Evolutionary conservation across 1,284 basidiomycete genomes (phyloP), one percentile per base, ranked within the genome.

Genomic region (Pisolithus thermaeus): DNA sequence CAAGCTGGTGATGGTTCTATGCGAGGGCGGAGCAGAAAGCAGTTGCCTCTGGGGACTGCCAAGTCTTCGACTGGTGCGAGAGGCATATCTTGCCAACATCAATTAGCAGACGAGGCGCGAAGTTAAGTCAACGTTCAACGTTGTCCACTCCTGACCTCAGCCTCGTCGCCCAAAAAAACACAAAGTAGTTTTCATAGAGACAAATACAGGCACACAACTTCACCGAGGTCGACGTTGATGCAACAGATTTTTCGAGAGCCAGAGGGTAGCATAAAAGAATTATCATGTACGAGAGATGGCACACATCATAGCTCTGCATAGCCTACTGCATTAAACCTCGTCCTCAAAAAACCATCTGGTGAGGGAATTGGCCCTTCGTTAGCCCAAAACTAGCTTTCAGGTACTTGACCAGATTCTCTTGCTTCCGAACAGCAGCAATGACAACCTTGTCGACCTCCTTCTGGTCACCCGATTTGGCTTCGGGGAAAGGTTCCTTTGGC

Each of bases 371-470:
- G 58, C 94, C 92, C 82, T 96, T 97, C 66, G 92, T 94, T 59
- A 99, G 81, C 69, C 93, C 92, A 81, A 91, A 99, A 64, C 83
- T 86, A 56, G 95, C 83, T 71, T 89, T 89, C 66, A 99, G 82
- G 79, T 99, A 99, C 77, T 96, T 97, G 70, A 78, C 79, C 63
- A 98, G 80, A 79, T 88, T 85, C 65, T 94, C 90, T 56, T 90
- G 90, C 80, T 94, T 92, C 83, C 93, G 95, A 72, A 98, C 79
- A 55, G 90, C 86, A 56, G 84, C 84, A 61, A 97, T 73, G 64
- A 99, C 72, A 47, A 80, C 80, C 70, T 84, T 84, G 77, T 99
- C 97, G 58, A 97, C 76, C 60, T 77, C 79, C 82, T 97, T 98
- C 79, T 99, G 97, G 75, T 95, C 92, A 50, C 84, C 80, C 54